Conservation (phyloP, 163 green algal species). For the Prototheca cutis region DNA sequence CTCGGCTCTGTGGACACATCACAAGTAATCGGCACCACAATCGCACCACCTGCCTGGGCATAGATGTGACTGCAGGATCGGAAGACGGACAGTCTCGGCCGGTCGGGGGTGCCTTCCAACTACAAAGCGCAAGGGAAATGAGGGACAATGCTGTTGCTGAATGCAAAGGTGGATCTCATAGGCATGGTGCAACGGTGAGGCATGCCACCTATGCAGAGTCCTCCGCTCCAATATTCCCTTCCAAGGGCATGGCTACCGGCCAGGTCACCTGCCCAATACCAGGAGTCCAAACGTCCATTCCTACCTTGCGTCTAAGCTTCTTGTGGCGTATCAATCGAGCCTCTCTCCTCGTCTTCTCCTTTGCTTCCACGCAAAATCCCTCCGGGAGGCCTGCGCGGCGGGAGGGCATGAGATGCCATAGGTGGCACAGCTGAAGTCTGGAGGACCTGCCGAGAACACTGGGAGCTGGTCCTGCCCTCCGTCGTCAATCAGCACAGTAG, state of each 20-base stretch:
- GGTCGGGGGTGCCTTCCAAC: slow-evolving; percentile 77
- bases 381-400: slow-evolving; percentile 6
- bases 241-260: no score
- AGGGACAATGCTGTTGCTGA: neutral
- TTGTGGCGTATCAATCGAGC: slow-evolving; percentile 43
- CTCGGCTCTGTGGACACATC: neutral
- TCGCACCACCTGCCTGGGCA: slow-evolving; percentile 52
- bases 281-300: neutral
- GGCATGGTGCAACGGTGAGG: neutral
- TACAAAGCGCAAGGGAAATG: slow-evolving; percentile 27
- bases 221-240: neutral
- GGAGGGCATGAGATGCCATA: no score
- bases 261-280: neutral
- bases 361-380: slow-evolving; percentile 17
- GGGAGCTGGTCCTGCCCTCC: no score
- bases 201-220: neutral
- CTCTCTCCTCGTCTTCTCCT: slow-evolving; percentile 17
- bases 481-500: no score
- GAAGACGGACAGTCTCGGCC: slow-evolving; percentile 86
- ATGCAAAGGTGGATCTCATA: neutral
- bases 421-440: neutral
- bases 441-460: neutral
- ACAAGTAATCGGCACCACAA: neutral
- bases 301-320: slow-evolving; percentile 55
- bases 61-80: slow-evolving; percentile 96